Evolutionary conservation across 2,329 filamentous ascomycete genomes (phyloP).

Genomic region (Cytospora leucostoma): DNA sequence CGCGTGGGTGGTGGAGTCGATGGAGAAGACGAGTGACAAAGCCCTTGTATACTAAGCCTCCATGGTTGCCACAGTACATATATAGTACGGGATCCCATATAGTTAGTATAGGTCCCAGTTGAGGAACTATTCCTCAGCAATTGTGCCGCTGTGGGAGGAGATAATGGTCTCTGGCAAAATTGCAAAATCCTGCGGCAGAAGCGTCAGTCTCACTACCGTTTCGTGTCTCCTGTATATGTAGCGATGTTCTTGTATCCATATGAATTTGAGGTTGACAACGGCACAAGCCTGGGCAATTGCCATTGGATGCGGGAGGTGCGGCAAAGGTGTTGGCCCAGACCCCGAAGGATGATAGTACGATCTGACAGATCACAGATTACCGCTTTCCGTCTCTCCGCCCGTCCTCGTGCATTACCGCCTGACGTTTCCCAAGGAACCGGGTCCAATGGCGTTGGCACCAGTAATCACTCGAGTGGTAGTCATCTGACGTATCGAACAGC

Average conservation of each 20-base stretch:
- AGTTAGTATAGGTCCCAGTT: not conserved
- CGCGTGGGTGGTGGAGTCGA: constrained; percentile 26
- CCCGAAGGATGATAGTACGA: constrained; percentile 20
- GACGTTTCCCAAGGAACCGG: constrained; percentile 22
- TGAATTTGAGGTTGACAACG: not conserved
- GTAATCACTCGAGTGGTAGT: not conserved
- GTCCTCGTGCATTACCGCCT: constrained; percentile 18
- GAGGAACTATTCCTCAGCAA: not conserved
- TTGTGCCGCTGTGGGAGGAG: too few relatives aligned
- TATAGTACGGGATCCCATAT: too few relatives aligned
- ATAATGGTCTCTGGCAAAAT: too few relatives aligned
- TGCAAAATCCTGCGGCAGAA: not conserved
- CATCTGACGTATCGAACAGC: constrained; percentile 13
- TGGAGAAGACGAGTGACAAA: constrained; percentile 4
- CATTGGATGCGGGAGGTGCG: constrained; percentile 22
- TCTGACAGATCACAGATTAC: constrained; percentile 16
- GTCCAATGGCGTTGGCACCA: constrained; percentile 18
- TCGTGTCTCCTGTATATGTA: not conserved
- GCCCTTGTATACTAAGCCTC: constrained; percentile 6
- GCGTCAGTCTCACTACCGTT: not conserved
- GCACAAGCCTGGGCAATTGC: not conserved
- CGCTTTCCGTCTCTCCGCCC: constrained; percentile 20
- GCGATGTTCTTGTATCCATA: not conserved
- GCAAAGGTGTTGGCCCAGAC: constrained; percentile 18
- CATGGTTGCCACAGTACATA: constrained; percentile 5